A percentile compares a stretch with the other conserved stretches of the same genome.
These are phyloP conservation scores for Zelopaecilomyces penicillatus DNA, from an alignment of 2,329 filamentous ascomycete species.

Conservation along the genomic window DNA sequence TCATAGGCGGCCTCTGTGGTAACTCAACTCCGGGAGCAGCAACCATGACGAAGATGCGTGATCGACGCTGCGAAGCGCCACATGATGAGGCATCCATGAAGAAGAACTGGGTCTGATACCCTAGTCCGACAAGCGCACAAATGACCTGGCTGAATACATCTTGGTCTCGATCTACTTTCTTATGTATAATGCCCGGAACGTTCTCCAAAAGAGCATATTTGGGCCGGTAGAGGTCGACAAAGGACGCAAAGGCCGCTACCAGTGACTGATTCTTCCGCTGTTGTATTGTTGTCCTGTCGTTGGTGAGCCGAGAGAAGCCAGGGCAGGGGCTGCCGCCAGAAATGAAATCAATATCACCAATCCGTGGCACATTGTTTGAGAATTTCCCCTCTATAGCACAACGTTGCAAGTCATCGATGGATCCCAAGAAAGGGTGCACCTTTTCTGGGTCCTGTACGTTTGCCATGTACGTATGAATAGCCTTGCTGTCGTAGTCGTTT, in stretches of 20 bases:
- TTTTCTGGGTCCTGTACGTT: slow-evolving; percentile 40
- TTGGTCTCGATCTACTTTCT: slow-evolving; percentile 36
- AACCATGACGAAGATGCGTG: slow-evolving; percentile 62
- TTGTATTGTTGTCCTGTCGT: slow-evolving; percentile 40
- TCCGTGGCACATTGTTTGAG: slow-evolving; percentile 39
- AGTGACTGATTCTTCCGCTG: slow-evolving; percentile 67
- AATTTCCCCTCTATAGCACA: slow-evolving; percentile 44
- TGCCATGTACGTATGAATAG: slow-evolving; percentile 66
- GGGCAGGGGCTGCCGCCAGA: slow-evolving; percentile 70
- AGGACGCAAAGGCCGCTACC: slow-evolving; percentile 67
- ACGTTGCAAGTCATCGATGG: slow-evolving; percentile 59
- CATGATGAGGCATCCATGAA: slow-evolving; percentile 61
- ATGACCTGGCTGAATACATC: slow-evolving; percentile 68
- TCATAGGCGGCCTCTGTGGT: slow-evolving; percentile 46
- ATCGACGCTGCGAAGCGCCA: slow-evolving; percentile 57
- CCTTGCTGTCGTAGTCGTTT: slow-evolving; percentile 55
- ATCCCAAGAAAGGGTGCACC: slow-evolving; percentile 56
- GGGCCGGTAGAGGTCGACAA: slow-evolving; percentile 65
- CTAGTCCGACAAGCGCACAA: slow-evolving; percentile 63
- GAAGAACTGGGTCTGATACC: slow-evolving; percentile 65
- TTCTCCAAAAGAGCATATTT: slow-evolving; percentile 74
- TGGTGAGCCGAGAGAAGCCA: slow-evolving; percentile 61
- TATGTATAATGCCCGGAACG: slow-evolving; percentile 55
- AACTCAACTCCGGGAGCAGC: slow-evolving; percentile 57
- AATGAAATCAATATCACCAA: slow-evolving; percentile 61